Base-by-base conservation (phyloP, 345 rosid genomes). In the Pseudoturritis turrita region DNA sequence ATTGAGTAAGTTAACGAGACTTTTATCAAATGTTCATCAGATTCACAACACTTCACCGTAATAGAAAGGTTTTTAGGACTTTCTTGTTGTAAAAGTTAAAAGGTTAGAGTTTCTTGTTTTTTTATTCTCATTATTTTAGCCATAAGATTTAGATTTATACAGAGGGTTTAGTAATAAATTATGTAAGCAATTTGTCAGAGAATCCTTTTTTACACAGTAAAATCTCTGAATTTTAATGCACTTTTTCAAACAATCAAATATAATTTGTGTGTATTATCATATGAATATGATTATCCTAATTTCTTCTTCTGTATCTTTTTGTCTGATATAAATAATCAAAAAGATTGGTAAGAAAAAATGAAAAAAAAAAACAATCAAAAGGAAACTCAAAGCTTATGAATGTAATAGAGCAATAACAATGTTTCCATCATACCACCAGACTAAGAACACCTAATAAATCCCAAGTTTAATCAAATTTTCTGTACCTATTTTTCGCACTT, bases 1-100 rank as follows among this genome's bases (percentile, higher is more conserved):
- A 21, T 87, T 95, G 5, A 88, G 94, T 79, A 89, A 87, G 83
- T 81, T 95, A 79, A 89, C 90, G 12, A 77, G 96, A 62, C 92
- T 91, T 64, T 82, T 87, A 57, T 92, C 96, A 5, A 84, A 82
- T 81, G 82, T 85, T 79, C 76, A 75, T 53, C 92, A 85, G 71
- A 79, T 77, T 81, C 89, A 84, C 75, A 67, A 74, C 77, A 80
- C 80, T 77, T 88, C 92, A 58, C 84, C 88, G 10, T 75, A 62
- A 67, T 33, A 67, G 56, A 68, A 23, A 17, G 39, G 8, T 9
- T 35, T 37, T 69, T 76, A 70, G 75, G 71, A 10, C 33, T 53
- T 46, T 69, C 61, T 69, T 76, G 60, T 69, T 76, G 79, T 76
- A 76, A 70, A 76, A 76, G 71, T 76, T 74, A 67, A 22, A 67